Evolutionary conservation across 1,284 basidiomycete genomes (phyloP), one percentile per base, ranked within the genome.

Genomic region (Apiotrichum laibachii): DNA sequence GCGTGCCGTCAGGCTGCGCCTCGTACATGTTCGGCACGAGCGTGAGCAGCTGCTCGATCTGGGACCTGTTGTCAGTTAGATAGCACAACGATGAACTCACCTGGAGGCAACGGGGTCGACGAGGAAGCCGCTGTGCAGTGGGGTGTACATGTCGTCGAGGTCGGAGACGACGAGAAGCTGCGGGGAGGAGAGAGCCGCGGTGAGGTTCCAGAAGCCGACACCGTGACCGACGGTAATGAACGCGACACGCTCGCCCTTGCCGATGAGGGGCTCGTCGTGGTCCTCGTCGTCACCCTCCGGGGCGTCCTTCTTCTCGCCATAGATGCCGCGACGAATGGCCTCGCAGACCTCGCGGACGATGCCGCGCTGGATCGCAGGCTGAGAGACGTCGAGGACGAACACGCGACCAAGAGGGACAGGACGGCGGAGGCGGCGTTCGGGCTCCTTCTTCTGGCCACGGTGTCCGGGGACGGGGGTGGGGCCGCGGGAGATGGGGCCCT

Each of bases 141-240:
- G 96, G 2, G 91, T 79, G 75, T 95, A 99, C 33, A 93, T 87
- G 67, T 99, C 96, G 26, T 94, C 82, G 39, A 98, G 80, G 72
- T 99, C 96, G 0, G 89, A 81, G 8, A 98, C 85, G 45, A 99
- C 85, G 44, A 95, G 81, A 83, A 96, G 89, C 53, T 85, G 83
- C 1, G 87, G 84, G 62, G 82, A 79, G 60, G 85, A 82, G 39
- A 81, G 74, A 57, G 75, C 76, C 72, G 86, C 89, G 72, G 88
- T 86, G 60, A 99, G 81, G 72, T 95, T 88, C 78, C 92, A 93
- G 74, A 97, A 96, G 68, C 97, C 91, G 21, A 99, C 80, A 2
- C 85, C 82, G 49, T 82, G 79, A 72, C 96, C 92, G 70, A 89
- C 96, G 0, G 93, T 92, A 45, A 98, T 67, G 65, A 99, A 87